Base-by-base conservation (phyloP, 169 alveolate species). In the Plasmodium malariae region DNA sequence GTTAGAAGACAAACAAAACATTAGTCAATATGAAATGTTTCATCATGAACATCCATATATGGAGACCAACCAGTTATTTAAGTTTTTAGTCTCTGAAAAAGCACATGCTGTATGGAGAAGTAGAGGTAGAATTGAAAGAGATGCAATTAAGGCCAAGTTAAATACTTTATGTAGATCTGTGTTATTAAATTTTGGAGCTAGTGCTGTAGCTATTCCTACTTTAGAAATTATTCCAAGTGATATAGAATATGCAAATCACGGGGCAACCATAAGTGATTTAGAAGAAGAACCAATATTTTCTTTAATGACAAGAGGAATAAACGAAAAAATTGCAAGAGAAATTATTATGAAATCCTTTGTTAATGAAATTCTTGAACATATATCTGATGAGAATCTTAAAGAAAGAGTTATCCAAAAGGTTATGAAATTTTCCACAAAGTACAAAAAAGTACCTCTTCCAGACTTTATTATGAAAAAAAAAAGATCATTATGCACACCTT, bases 71-170 rank as follows among this genome's bases (percentile, higher is more conserved):
- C 95, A 92, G 26, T 57, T 78, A 55, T 74, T 80, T 78, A 92
- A 88, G 69, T 59, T 57, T n/a, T 71, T 92, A 43, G 74, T 92
- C 6, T 92, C 92, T 14, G 94, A 86, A 36, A 92, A 88, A 48
- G 95, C 92, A 6, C 93, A 86, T 69, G 89, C 89, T 11, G 92
- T 92, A 30, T 92, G 95, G 95, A 73, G 95, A 6, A 92, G 95
- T 34, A 76, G 95, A 48, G 89, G 92, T 5, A 21, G 95, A 68
- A 92, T 92, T 17, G 95, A 92, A 57, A 55, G 93, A 21, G 49
- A 92, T 49, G 95, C 93, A 65, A 83, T 65, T 6, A 92, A 92
- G 26, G 92, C 95, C 28, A 51, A 80, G 17, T 88, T 92, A 54
- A 88, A 88, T 40, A 76, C 95, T 14, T 59, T 92, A 36, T 76